Evolutionary conservation across 139 green algal genomes (phyloP).

Genomic region (Chlorella sp.): DNA sequence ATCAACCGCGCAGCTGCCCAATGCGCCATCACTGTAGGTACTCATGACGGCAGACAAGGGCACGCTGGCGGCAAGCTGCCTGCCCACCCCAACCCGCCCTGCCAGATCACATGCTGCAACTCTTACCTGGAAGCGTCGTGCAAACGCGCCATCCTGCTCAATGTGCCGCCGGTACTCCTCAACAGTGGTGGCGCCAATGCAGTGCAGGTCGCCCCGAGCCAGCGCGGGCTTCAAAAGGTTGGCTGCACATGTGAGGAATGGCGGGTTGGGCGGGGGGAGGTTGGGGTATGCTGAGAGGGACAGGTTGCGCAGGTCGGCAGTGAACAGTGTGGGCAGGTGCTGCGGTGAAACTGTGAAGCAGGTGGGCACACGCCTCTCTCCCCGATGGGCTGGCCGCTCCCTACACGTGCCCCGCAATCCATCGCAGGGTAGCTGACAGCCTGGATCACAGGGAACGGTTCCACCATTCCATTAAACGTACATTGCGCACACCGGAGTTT

Average conservation of each 20-base stretch:
- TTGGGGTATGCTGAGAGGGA: neutral
- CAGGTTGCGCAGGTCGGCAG: neutral
- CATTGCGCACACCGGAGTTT: too few relatives aligned
- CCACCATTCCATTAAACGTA: too few relatives aligned
- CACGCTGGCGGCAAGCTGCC: neutral
- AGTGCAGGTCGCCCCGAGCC: slow-evolving; percentile 74
- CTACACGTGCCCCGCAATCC: too few relatives aligned
- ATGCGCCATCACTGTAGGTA: too few relatives aligned
- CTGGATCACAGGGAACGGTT: too few relatives aligned
- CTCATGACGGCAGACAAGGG: too few relatives aligned
- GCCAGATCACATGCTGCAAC: neutral
- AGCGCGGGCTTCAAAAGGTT: slow-evolving; percentile 92
- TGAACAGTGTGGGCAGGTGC: too few relatives aligned
- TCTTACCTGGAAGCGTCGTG: slow-evolving; percentile 81
- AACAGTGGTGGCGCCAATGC: slow-evolving; percentile 90
- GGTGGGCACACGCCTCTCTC: too few relatives aligned
- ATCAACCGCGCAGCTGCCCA: too few relatives aligned
- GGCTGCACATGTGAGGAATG: slow-evolving; percentile 31
- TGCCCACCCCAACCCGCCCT: neutral
- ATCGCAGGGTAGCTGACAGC: too few relatives aligned
- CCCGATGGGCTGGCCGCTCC: too few relatives aligned
- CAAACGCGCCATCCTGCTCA: slow-evolving; percentile 88
- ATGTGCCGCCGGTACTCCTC: slow-evolving; percentile 92
- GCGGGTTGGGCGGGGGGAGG: neutral
- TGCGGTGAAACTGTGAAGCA: too few relatives aligned